Conservation (phyloP, 345 rosid genomes). For the Nephelium lappaceum region DNA sequence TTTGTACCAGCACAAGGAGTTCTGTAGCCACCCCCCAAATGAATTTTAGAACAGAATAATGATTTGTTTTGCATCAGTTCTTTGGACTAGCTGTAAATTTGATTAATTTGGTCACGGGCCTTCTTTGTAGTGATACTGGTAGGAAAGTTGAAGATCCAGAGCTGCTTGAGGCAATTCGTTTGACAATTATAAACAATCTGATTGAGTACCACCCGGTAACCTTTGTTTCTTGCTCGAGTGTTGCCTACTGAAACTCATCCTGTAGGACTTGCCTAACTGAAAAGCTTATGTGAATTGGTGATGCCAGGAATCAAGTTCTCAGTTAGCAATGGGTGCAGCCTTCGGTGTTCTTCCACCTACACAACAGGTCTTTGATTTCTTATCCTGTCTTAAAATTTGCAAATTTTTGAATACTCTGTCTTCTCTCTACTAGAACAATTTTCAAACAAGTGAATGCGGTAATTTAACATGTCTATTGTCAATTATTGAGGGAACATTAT, state of each 20-base stretch:
- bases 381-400: neutral
- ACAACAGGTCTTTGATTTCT: constrained; percentile 45
- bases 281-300: constrained; percentile 29
- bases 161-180: constrained; percentile 93
- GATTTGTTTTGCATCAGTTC: neutral
- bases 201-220: constrained; percentile 93
- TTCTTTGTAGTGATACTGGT: constrained; percentile 73
- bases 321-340: constrained; percentile 93
- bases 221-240: constrained; percentile 15
- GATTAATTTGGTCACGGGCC: constrained; percentile 13
- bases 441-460: neutral
- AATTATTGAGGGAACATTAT: constrained; percentile 21
- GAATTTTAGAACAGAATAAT: neutral
- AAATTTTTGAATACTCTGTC: constrained; percentile 19
- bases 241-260: neutral
- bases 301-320: constrained; percentile 92
- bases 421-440: constrained; percentile 3
- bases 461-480: neutral
- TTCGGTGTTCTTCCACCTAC: constrained; percentile 85
- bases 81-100: constrained; percentile 3
- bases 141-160: constrained; percentile 96
- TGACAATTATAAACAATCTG: constrained; percentile 88
- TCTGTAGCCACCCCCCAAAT: neutral
- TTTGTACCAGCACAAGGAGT: neutral
- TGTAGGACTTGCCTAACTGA: constrained; percentile 2